Base-by-base conservation (phyloP, 768 basidiomycete genomes). In the Pleurotus tuoliensis region DNA sequence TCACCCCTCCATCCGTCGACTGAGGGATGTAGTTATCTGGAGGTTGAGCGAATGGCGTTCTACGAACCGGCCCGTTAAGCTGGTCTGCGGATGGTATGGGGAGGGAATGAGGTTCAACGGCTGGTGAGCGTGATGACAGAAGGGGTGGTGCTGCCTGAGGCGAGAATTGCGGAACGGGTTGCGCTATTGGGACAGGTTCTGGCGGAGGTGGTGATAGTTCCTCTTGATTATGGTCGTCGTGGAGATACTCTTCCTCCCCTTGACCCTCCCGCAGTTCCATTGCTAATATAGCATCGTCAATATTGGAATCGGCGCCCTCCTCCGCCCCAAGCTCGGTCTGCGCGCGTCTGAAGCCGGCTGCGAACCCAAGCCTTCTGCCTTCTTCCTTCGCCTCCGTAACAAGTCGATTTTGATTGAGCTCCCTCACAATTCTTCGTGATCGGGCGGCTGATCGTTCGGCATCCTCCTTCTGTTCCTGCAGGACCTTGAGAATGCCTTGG, bases 371-470 rank as follows among this genome's bases (percentile, higher is more conserved):
- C 66, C 69, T 75, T 54, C 83, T 73, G 3, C 85, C 85, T 61
- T 86, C 83, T 55, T 86, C 83, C 54, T 79, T 73, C 1, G 86
- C 86, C 46, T 69, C 59, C 53, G 80, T 73, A 16, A 85, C 69
- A 43, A 84, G 60, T 12, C 76, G 72, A 57, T 82, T 77, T 61
- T 82, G 79, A 7, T 74, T 76, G 47, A 84, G 61, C 62, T 75
- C 73, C 53, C 83, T 70, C 27, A 82, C 82, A 52, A 71, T 75
- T 16, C 73, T 74, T 40, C 82, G 75, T 22, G 82, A 82, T 20
- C 76, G 74, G 15, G 74, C 74, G 1, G 82, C 83, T 18, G 76
- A 76, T 6, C 73, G 69, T 63, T 86, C 83, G 0, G 86, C 86
- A 5, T 85, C 80, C 25, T 83, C 76, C 22, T 81, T 76, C 56